These are phyloP conservation scores for Entomortierella chlamydospora DNA, from an alignment of 192 early-diverging fungal species.

Conservation along the genomic window DNA sequence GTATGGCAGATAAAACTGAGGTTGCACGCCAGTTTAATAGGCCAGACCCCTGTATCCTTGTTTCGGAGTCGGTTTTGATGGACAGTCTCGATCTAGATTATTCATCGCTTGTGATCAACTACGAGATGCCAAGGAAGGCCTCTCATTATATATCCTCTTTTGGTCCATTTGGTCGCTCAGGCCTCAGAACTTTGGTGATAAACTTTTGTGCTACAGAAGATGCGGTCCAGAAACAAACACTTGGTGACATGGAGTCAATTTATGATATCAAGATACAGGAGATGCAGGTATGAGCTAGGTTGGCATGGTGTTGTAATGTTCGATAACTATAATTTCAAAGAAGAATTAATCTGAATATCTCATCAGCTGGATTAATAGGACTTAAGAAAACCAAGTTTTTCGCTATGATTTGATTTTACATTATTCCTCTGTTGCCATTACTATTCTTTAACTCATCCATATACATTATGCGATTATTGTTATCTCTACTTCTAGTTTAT, in stretches of 20 bases:
- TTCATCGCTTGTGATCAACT: constrained; percentile 48
- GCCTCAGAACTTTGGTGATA: constrained; percentile 38
- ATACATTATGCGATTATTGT: too few species aligned
- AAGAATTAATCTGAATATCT: neutral
- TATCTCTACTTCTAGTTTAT: too few species aligned
- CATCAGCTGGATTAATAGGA: too few species aligned
- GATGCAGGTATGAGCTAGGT: constrained; percentile 25
- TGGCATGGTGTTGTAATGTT: too few species aligned
- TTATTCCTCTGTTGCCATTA: too few species aligned
- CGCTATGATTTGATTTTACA: too few species aligned
- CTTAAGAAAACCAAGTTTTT: too few species aligned
- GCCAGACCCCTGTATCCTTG: constrained; percentile 40
- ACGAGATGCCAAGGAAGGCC: constrained; percentile 41
- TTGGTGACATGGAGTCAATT: constrained; percentile 31
- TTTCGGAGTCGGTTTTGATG: constrained; percentile 34
- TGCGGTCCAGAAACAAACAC: constrained; percentile 10
- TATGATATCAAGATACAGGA: constrained; percentile 44
- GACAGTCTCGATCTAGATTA: constrained; percentile 47
- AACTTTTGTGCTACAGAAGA: constrained; percentile 30
- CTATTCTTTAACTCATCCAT: too few species aligned
- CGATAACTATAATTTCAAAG: too few species aligned
- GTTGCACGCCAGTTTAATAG: constrained; percentile 33
- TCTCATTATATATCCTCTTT: constrained; percentile 37
- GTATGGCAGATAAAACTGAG: constrained; percentile 51
- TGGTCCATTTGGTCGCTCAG: constrained; percentile 49